Base-by-base conservation (phyloP, 2,329 filamentous ascomycete genomes). In the Monilinia fructigena region DNA sequence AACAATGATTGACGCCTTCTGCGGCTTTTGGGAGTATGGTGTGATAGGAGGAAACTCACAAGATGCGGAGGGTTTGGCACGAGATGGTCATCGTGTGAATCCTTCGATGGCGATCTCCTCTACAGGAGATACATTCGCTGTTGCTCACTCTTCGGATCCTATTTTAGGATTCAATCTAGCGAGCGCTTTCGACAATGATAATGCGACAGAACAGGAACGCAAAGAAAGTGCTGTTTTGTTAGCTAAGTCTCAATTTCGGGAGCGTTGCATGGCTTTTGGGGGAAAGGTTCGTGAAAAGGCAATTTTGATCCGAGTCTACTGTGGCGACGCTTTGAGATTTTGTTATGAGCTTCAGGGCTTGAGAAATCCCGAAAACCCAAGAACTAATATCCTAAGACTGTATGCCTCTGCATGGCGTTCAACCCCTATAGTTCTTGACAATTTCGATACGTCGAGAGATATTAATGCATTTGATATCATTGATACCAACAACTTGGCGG, bases 401-500 rank as follows among this genome's bases (percentile, higher is more conserved):
- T 63, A 48, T 20, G n/a, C 61, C 20, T 26, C 40, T 2, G 26
- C 52, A 18, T 63, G 61, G 61, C 42, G n/a, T 55, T 35, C 50
- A 23, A 55, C 38, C 20, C 50, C 40, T 16, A 14, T 63, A 7
- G 7, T 16, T 20, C 7, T 63, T 3, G n/a, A 55, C 4, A 10
- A 18, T 16, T 3, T n/a, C 14, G 50, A 48, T 47, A 18, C 7
- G 1, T n/a, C 23, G 45, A 55, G 31, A 4, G 59, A 26, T 4
- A 28, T 52, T 14, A n/a, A 14, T 26, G 6, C n/a, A 6, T 63
- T 63, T 45, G 50, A 63, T 14, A 18, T 63, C 6, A 70, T 70
- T 20, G 68, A 70, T 50, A 68, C 69, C 3, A 69, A 67, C 3
- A 69, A 69, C 23, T 42, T 70, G 12, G 35, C 60, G 16, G 69